Base-by-base conservation (phyloP, 768 basidiomycete species). In the Rhizopogon rudus region DNA sequence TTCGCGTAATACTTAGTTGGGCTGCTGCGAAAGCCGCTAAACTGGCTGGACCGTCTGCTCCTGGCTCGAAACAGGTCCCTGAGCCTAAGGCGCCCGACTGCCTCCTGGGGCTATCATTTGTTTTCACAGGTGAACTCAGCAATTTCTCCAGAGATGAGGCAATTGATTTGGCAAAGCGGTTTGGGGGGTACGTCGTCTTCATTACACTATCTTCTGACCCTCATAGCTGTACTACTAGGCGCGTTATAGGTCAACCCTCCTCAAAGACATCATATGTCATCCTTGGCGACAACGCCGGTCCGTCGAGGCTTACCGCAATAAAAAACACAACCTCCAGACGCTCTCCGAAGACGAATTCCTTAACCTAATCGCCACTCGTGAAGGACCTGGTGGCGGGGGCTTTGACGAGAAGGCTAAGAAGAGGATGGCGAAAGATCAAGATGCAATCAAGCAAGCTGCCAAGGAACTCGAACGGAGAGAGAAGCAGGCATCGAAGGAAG, bases 111-210 rank as follows among this genome's bases (percentile, higher is more conserved):
- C 76, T 98, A 22, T 80, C 92, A 0, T 88, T 99, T 64, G 96
- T 99, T 20, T 99, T 99, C 60, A 98, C 97, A 0, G 97, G 95
- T 13, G 96, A 99, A 62, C 72, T 98, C 44, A 82, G 79, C 45
- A 88, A 87, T 56, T 84, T 98, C 60, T 85, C 91, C 1, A 80
- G 97, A 39, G 92, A 98, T 2, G 94, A 97, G 61, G 87, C 91
- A 0, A 67, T 77, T 25, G 93, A 96, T 61, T 70, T 96, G 6
- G 96, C 88, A 0, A 98, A 99, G 69, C 91, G 94, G 5, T 93
- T 84, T 65, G 93, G 93, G 62, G 95, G 86, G 95, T 93, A 48
- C 58, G 91, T 76, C 2, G 7, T n/a, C n/a, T 6, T 7, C 2
- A 37, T 3, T 1, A 52, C 20, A 16, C 3, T 39, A 45, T 44